Evolutionary conservation across 2,329 filamentous ascomycete genomes (phyloP).

Genomic region (Chaetomium olivaceum): DNA sequence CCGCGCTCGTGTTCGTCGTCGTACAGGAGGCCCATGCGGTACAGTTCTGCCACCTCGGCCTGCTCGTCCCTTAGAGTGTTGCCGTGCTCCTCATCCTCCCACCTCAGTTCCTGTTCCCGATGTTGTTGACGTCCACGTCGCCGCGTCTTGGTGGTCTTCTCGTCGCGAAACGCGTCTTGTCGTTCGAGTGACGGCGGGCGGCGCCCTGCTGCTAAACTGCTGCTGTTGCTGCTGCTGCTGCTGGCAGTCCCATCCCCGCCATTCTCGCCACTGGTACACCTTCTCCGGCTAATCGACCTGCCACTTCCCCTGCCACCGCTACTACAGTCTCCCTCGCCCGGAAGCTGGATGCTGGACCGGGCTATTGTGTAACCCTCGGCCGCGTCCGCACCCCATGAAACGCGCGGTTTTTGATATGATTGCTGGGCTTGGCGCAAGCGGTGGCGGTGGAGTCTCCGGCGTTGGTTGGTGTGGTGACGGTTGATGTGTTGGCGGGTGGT

Average conservation of each 20-base stretch:
- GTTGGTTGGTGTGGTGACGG: not conserved
- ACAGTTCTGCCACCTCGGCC: conserved; percentile 43
- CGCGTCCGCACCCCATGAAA: conserved; percentile 11
- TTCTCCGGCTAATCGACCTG: not conserved
- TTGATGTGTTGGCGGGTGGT: too few species aligned
- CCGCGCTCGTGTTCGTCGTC: conserved; percentile 43
- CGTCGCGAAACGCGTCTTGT: conserved; percentile 50
- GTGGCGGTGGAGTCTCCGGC: not conserved
- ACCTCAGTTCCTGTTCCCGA: not conserved
- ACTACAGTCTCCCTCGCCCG: conserved; percentile 33
- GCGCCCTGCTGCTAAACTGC: conserved; percentile 18
- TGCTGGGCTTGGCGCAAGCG: not conserved
- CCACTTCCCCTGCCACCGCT: not conserved
- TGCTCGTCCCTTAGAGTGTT: not conserved
- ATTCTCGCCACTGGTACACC: not conserved
- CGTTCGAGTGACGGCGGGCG: conserved; percentile 47
- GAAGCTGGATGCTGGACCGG: conserved; percentile 14
- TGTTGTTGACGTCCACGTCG: not conserved
- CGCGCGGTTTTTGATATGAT: conserved; percentile 10
- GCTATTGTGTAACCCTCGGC: conserved; percentile 27
- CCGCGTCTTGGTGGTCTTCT: conserved; percentile 40
- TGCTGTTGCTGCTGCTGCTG: not conserved
- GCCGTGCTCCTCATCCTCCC: not conserved
- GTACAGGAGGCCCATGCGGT: conserved; percentile 48
- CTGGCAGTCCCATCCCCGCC: too few species aligned